A percentile compares a stretch with the other conserved stretches of the same genome.
Conservation (phyloP, 106 monocot genomes). For the Platanthera guangdongensis region DNA sequence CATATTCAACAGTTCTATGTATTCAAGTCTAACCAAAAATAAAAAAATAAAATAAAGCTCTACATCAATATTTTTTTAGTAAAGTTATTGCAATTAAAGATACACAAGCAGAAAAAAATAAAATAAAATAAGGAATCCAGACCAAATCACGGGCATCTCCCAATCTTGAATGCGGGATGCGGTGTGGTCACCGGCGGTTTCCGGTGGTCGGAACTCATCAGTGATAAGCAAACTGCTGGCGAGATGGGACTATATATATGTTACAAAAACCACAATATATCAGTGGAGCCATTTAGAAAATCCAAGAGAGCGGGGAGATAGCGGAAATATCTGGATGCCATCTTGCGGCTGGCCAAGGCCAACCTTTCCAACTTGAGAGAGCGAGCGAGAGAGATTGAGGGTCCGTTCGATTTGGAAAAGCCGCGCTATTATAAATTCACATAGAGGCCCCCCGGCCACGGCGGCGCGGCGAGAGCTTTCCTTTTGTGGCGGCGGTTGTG, state of each 20-base stretch:
- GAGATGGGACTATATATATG: background rate
- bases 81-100: too few species aligned
- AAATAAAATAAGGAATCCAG: too few species aligned
- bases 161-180: background rate
- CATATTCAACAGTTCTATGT: too few species aligned
- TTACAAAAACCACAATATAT: background rate
- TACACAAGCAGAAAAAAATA: too few species aligned
- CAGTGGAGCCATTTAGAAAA: background rate
- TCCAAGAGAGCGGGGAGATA: background rate
- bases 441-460: background rate
- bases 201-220: background rate
- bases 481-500: constrained; percentile 1
- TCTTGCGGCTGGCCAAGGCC: background rate
- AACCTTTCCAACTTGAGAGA: background rate
- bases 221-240: background rate
- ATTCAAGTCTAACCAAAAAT: too few species aligned
- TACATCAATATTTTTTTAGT: too few species aligned
- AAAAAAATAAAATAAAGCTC: too few species aligned
- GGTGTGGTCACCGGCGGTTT: background rate
- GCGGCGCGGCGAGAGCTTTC: background rate
- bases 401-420: background rate
- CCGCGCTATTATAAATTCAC: constrained; percentile 3
- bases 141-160: too few species aligned
- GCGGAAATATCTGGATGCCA: background rate
- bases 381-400: background rate